phyloP scores from a whole-genome alignment of 257 asterid genomes.

The Solanum appendiculatum region DNA sequence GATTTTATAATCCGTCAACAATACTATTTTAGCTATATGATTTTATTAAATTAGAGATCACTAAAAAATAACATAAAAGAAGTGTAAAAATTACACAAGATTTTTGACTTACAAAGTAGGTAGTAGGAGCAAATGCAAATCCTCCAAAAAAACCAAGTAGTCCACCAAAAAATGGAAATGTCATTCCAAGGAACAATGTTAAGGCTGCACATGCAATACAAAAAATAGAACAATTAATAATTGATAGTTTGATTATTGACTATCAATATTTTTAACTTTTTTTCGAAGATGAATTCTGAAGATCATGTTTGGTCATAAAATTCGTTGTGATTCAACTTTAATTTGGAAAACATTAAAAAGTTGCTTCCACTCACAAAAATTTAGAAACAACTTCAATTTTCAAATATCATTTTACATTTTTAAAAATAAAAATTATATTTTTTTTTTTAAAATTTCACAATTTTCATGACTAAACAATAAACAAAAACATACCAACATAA shows the following conservation, averaged over 20 bases:
- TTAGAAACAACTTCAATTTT: background rate
- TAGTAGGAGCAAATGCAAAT: background rate
- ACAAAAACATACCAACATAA: background rate
- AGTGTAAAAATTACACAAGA: background rate
- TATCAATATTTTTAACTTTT: background rate
- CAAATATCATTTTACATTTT: too few relatives aligned
- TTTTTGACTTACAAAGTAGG: conserved; percentile 23
- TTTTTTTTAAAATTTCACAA: background rate
- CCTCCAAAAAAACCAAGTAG: background rate
- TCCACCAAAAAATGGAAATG: conserved; percentile 25
- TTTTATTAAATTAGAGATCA: too few relatives aligned
- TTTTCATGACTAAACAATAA: background rate
- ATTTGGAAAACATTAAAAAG: too few relatives aligned
- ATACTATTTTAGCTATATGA: background rate
- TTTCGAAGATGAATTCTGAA: background rate
- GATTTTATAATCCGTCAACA: background rate
- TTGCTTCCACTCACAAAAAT: background rate
- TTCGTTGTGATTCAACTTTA: background rate
- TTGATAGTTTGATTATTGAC: background rate
- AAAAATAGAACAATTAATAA: background rate
- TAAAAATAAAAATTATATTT: too few relatives aligned
- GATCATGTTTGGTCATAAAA: background rate
- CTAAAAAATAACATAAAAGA: too few relatives aligned
- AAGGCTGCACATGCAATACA: conserved; percentile 5
- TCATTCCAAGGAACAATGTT: conserved; percentile 26